phyloP scores from a whole-genome alignment of 768 basidiomycete species.

The Scleroderma bovista region DNA sequence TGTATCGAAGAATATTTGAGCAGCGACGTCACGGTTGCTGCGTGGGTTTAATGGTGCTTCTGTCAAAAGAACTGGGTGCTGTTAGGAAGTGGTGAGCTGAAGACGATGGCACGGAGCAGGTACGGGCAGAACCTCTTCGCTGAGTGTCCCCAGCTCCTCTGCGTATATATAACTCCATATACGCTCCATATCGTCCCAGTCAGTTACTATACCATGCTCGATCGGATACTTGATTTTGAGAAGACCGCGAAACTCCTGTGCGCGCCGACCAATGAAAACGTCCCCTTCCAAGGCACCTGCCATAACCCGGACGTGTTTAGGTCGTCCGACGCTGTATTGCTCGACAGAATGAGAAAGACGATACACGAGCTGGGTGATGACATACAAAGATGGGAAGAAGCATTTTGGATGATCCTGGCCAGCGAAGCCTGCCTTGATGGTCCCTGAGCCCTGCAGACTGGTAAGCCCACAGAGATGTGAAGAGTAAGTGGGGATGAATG shows the following conservation, averaged over 20 bases:
- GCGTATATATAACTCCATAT: constrained; percentile 99
- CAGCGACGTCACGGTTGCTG: constrained; percentile 92
- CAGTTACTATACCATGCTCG: constrained; percentile 97
- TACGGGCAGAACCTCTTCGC: constrained; percentile 75
- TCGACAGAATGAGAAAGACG: constrained; percentile 15
- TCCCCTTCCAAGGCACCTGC: constrained; percentile 96
- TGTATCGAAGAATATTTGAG: constrained; percentile 99
- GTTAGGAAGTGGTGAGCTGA: constrained; percentile 5
- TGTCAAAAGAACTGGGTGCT: constrained; percentile 97
- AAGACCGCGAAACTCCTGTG: constrained; percentile 93
- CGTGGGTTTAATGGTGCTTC: constrained; percentile 98
- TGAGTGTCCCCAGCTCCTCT: constrained; percentile 90
- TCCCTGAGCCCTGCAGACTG: constrained; percentile 82
- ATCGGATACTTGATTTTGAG: constrained; percentile 99
- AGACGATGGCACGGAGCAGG: neutral
- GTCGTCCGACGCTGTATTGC: constrained; percentile 76
- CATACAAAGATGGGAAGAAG: constrained; percentile 98
- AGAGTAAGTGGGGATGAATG: constrained; percentile 25
- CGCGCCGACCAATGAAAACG: constrained; percentile 90
- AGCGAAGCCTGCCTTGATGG: constrained; percentile 98
- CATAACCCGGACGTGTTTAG: constrained; percentile 98
- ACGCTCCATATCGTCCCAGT: constrained; percentile 99
- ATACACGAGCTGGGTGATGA: constrained; percentile 34
- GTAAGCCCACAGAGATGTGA: constrained; percentile 20
- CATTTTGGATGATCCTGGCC: constrained; percentile 99